phyloP scores from a whole-genome alignment of 495 filamentous ascomycete genomes.

The Cryomyces antarcticus region DNA sequence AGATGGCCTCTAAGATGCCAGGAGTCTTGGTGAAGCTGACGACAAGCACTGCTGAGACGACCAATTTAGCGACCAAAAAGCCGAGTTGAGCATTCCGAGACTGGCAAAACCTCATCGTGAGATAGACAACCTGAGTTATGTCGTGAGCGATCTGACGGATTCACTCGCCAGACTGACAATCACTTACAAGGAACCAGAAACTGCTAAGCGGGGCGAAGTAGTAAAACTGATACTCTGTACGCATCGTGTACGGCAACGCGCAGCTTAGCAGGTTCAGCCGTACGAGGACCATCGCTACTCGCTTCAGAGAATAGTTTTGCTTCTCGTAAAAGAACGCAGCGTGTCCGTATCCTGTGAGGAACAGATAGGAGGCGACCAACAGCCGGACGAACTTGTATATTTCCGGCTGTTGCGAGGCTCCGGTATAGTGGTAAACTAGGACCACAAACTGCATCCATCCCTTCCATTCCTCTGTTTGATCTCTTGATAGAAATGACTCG shows the following conservation, averaged over 20 bases:
- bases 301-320: slow-evolving; percentile 31
- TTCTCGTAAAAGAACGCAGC: slow-evolving; percentile 33
- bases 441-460: slow-evolving; percentile 42
- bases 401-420: slow-evolving; percentile 27
- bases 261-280: slow-evolving; percentile 34
- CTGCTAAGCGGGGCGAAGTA: slow-evolving; percentile 37
- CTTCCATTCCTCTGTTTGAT: slow-evolving; percentile 44
- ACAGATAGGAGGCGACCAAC: slow-evolving; percentile 38
- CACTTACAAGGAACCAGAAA: slow-evolving; percentile 32
- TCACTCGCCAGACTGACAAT: too few species aligned
- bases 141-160: too few species aligned
- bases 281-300: slow-evolving; percentile 28
- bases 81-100: slow-evolving; percentile 20
- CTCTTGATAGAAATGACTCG: slow-evolving; percentile 25
- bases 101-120: slow-evolving; percentile 24
- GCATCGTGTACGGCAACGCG: slow-evolving; percentile 34
- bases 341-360: slow-evolving; percentile 39
- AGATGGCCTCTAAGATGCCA: slow-evolving; percentile 24
- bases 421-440: slow-evolving; percentile 36
- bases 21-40: slow-evolving; percentile 22
- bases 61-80: slow-evolving; percentile 29
- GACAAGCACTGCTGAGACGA: slow-evolving; percentile 23
- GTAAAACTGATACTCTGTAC: slow-evolving; percentile 35
- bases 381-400: slow-evolving; percentile 34
- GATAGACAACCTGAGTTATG: slow-evolving; percentile 20